Percentiles rank a stretch among this genome's conserved stretches.
Evolutionary conservation across 768 basidiomycete genomes (phyloP).

Genomic region (Tephrocybe sp.): DNA sequence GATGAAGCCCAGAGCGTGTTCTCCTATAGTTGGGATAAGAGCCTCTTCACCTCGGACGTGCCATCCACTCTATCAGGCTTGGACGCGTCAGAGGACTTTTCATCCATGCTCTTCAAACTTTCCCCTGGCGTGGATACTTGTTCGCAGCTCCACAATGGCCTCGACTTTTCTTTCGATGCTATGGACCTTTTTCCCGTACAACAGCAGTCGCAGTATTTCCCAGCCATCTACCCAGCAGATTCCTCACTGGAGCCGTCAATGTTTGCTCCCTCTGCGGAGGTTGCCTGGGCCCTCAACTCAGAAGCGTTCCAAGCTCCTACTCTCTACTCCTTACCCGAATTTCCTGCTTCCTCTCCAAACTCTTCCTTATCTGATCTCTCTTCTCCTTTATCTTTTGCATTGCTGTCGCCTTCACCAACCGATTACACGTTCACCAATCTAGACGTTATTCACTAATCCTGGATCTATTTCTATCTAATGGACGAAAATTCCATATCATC

Average conservation of each 20-base stretch:
- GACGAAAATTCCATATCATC: background rate
- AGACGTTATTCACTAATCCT: background rate
- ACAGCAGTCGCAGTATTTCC: background rate
- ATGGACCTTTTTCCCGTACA: background rate
- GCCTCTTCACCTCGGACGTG: background rate
- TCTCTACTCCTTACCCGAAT: background rate
- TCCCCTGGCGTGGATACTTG: conserved; percentile 1
- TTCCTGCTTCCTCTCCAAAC: background rate
- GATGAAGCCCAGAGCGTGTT: background rate
- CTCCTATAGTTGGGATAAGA: conserved; percentile 10
- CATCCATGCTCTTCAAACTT: background rate
- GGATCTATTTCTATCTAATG: background rate
- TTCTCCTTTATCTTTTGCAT: background rate
- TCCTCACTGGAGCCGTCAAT: background rate
- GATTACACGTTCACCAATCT: too few relatives aligned
- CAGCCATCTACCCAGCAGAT: background rate
- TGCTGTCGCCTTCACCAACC: background rate
- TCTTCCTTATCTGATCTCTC: background rate
- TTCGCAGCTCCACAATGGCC: conserved; percentile 1
- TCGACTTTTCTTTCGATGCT: background rate
- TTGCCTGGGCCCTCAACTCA: background rate
- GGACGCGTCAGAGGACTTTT: background rate
- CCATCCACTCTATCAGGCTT: background rate
- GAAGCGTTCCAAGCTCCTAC: background rate
- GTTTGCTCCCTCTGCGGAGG: background rate